Percentiles rank a stretch among this genome's conserved stretches.
Conservation (phyloP, 805 yeast genomes). For the Ogataea minuta region DNA sequence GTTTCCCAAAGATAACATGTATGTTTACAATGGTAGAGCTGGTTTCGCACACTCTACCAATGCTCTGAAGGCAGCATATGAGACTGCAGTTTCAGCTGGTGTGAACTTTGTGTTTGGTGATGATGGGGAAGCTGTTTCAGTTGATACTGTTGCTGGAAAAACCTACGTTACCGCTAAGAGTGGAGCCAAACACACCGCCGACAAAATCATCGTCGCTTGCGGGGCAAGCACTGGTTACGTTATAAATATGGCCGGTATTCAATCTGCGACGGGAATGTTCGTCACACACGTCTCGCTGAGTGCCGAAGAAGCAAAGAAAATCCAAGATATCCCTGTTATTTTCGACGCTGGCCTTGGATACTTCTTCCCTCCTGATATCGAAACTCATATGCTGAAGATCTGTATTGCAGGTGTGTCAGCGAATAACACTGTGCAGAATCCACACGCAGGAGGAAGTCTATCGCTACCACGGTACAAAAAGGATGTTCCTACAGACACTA, state of each 20-base stretch:
- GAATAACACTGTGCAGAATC: conserved; percentile 20
- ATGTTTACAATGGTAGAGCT: conserved; percentile 38
- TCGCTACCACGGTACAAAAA: conserved; percentile 40
- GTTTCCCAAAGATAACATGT: conserved; percentile 14
- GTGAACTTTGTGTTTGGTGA: conserved; percentile 37
- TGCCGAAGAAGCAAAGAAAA: conserved; percentile 34
- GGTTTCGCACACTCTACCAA: conserved; percentile 45
- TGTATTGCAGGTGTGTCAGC: conserved; percentile 39
- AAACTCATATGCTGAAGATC: conserved; percentile 36
- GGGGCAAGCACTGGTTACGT: conserved; percentile 43
- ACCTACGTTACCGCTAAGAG: conserved; percentile 26
- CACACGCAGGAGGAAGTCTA: conserved; percentile 15
- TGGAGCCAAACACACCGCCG: conserved; percentile 34
- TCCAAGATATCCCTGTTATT: conserved; percentile 40
- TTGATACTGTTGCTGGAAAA: conserved; percentile 10
- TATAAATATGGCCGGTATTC: conserved; percentile 31
- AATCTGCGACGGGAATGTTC: conserved; percentile 41
- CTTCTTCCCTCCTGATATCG: conserved; percentile 48
- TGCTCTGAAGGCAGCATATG: conserved; percentile 35
- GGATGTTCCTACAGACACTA: conserved; percentile 35
- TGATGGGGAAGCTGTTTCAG: conserved; percentile 27
- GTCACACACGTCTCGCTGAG: conserved; percentile 40
- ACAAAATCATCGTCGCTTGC: conserved; percentile 35
- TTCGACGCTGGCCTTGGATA: conserved; percentile 47
- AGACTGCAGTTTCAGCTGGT: conserved; percentile 30